Base-by-base conservation (phyloP, 352 stramenopile species). In the Phytophthora niederhauseri region DNA sequence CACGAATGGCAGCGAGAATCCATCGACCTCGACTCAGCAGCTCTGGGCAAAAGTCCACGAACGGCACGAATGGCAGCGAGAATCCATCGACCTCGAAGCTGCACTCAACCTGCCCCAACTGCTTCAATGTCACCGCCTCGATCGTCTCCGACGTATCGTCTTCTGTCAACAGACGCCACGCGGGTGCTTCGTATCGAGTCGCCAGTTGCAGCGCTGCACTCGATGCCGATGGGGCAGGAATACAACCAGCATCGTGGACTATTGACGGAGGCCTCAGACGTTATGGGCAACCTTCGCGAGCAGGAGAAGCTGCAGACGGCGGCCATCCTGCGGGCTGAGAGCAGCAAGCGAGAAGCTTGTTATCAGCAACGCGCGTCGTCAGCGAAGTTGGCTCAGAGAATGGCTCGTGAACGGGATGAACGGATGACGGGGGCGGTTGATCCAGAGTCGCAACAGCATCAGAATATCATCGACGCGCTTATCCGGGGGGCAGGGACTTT, bases 171-270 rank as follows among this genome's bases (percentile, higher is more conserved):
- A 45, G 80, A 87, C 58, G 76, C 73, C 17, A 81, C 78, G 4
- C 73, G 82, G 0, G 78, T 90, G 26, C 60, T 90, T 19, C 73
- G 80, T 22, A 82, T 90, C 26, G 80, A 88, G 61, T 79, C 77
- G 7, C 69, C 73, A 28, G 51, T 31, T 36, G 49, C 57, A 66
- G 52, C 53, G 15, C 50, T 70, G 7, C 24, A 69, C 24, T 72
- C 64, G 6, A 31, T 73, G 49, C 22, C 61, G 22, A 66, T 65
- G 38, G 54, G 36, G 0, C 22, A 61, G 41, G 30, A 57, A 57
- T 49, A 54, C 54, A 38, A 72, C n/a, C 59, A 68, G 26, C 70
- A 61, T 26, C 61, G 66, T 15, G 19, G 52, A 1, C 53, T 70
- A 15, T 26, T 81, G 6, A 34, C 36, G 4, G 30, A 61, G 34